phyloP scores from a whole-genome alignment of 768 basidiomycete genomes.

The Steccherinum ochraceum region DNA sequence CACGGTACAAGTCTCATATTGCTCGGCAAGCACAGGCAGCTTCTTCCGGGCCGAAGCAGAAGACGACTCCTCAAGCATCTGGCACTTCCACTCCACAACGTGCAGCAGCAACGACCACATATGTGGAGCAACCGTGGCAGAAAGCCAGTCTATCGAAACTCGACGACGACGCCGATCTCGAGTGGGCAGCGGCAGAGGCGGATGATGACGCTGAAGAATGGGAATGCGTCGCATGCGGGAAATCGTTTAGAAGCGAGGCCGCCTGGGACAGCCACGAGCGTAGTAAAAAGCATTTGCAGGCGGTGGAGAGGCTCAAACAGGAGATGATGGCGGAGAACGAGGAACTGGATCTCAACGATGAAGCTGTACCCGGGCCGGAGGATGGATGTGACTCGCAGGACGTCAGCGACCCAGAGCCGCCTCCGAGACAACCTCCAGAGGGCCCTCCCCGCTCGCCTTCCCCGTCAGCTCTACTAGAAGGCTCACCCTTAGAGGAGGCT shows the following conservation, averaged over 20 bases:
- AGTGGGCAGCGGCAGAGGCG: constrained; percentile 70
- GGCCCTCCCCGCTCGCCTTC: neutral
- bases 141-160: constrained; percentile 35
- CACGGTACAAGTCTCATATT: constrained; percentile 70
- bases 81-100: constrained; percentile 6
- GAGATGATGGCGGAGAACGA: constrained; percentile 76
- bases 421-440: no score
- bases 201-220: constrained; percentile 66
- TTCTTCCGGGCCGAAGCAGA: neutral
- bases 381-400: constrained; percentile 1
- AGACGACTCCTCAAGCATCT: constrained; percentile 16
- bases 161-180: constrained; percentile 51
- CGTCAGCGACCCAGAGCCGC: neutral
- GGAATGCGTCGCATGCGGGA: constrained; percentile 94
- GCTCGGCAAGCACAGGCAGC: constrained; percentile 36
- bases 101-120: constrained; percentile 34
- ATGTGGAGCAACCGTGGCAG: constrained; percentile 91
- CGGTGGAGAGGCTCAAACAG: constrained; percentile 69
- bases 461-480: neutral
- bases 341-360: constrained; percentile 46
- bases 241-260: constrained; percentile 84
- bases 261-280: constrained; percentile 96
- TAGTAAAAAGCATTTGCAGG: constrained; percentile 89
- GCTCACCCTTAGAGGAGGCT: constrained; percentile 4
- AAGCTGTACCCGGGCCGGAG: constrained; percentile 10